Conservation (phyloP, 768 basidiomycete species). For the Amanita rimosa region DNA sequence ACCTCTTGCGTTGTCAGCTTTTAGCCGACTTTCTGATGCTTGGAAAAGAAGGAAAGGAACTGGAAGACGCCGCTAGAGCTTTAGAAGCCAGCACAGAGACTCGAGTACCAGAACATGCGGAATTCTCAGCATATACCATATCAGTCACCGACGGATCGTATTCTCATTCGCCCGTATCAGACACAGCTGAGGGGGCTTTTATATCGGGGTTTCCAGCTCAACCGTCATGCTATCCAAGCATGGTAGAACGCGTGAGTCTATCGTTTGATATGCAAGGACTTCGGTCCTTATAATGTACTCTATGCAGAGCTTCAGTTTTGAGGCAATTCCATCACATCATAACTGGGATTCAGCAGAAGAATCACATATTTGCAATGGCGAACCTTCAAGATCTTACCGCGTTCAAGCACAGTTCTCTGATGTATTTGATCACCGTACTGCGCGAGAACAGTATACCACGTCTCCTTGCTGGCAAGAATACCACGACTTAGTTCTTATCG, state of each 20-base stretch:
- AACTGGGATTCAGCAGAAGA: background rate
- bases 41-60: slow-evolving; percentile 38
- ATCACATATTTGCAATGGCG: background rate
- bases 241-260: background rate
- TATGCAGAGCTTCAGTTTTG: slow-evolving; percentile 1
- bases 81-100: background rate
- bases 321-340: background rate
- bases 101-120: background rate
- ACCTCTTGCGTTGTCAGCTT: slow-evolving; percentile 35
- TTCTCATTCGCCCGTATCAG: background rate
- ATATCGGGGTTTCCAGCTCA: background rate
- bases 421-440: background rate
- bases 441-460: background rate
- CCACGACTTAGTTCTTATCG: background rate
- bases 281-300: background rate
- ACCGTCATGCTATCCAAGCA: background rate
- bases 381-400: background rate
- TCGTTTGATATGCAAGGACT: background rate
- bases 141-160: background rate
- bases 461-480: background rate
- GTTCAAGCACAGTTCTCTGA: background rate
- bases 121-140: background rate
- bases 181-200: background rate
- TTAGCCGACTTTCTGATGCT: slow-evolving; percentile 39
- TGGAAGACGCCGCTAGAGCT: slow-evolving; percentile 27